Conservation (phyloP, 1,139 yeast genomes). For the Taphrina populina region DNA sequence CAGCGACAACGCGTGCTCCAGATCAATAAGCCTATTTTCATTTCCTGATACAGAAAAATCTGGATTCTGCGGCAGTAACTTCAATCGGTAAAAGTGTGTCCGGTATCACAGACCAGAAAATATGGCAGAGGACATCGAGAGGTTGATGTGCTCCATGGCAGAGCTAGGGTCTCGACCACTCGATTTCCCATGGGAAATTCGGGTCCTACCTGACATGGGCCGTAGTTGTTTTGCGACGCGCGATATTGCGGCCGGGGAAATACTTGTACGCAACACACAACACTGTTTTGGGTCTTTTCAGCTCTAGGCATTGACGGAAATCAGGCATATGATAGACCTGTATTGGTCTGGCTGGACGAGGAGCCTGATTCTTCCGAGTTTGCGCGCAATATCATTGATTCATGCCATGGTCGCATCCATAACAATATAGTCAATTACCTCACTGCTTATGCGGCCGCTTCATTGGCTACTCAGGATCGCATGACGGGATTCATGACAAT, state of each 20-base stretch:
- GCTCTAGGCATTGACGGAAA: not conserved
- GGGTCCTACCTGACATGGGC: not conserved
- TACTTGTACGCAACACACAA: not conserved
- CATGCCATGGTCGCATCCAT: slow-evolving; percentile 15
- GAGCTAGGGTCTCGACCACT: not conserved
- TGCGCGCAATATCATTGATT: not conserved
- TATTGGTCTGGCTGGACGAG: slow-evolving; percentile 19
- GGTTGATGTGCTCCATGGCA: slow-evolving; percentile 2
- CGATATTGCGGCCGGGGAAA: slow-evolving; percentile 13
- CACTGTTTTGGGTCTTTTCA: not conserved
- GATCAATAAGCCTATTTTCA: too few relatives aligned
- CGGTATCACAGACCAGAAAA: not conserved
- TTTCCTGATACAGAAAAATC: too few relatives aligned
- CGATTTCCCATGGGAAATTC: not conserved
- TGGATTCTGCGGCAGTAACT: too few relatives aligned
- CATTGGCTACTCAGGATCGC: not conserved
- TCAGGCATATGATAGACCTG: slow-evolving; percentile 15
- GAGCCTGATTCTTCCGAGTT: not conserved
- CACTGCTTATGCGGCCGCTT: slow-evolving; percentile 6
- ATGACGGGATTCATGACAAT: slow-evolving; percentile 16
- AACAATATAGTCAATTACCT: slow-evolving; percentile 15
- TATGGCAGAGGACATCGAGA: not conserved
- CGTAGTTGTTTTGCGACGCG: slow-evolving; percentile 24
- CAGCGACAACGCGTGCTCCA: too few relatives aligned
- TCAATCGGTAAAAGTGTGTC: too few relatives aligned